phyloP scores from a whole-genome alignment of 192 early-diverging fungal genomes.

The Radiomyces spectabilis region DNA sequence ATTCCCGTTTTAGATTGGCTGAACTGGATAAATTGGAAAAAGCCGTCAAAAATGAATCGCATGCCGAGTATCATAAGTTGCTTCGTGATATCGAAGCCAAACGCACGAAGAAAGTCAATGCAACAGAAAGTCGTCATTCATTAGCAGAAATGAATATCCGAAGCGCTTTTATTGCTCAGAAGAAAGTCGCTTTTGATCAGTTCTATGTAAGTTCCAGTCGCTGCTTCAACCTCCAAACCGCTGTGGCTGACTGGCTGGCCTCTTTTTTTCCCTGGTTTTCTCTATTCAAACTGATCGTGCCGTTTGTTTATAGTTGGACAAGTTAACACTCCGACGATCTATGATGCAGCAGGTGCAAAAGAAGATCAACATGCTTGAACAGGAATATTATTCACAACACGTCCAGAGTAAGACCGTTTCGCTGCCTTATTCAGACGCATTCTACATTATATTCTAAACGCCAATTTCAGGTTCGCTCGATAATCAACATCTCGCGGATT shows the following conservation, averaged over 20 bases:
- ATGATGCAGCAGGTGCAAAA: constrained; percentile 28
- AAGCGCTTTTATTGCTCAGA: constrained; percentile 13
- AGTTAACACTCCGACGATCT: constrained; percentile 15
- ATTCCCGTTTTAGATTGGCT: constrained; percentile 3
- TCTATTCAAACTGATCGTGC: too few relatives aligned
- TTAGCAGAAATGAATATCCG: constrained; percentile 12
- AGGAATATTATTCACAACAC: constrained; percentile 20
- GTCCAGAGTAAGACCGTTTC: constrained; percentile 18
- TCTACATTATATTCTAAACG: too few relatives aligned
- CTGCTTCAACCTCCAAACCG: too few relatives aligned
- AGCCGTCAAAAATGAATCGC: constrained; percentile 20
- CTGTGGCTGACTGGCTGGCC: too few relatives aligned
- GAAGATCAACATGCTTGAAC: constrained; percentile 22
- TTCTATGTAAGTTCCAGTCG: constrained; percentile 26
- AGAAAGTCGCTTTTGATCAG: constrained; percentile 19
- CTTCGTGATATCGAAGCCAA: constrained; percentile 21
- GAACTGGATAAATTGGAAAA: constrained; percentile 18
- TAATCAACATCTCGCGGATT: constrained; percentile 8
- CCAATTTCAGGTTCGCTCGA: constrained; percentile 6
- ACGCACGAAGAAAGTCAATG: constrained; percentile 10
- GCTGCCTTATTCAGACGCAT: too few relatives aligned
- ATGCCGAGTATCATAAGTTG: constrained; percentile 20
- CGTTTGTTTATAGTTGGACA: constrained; percentile 21
- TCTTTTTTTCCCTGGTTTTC: neutral
- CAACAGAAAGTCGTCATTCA: constrained; percentile 11